Base-by-base conservation (phyloP, 2,329 filamentous ascomycete genomes). In the Aspergillus fumigatus region DNA sequence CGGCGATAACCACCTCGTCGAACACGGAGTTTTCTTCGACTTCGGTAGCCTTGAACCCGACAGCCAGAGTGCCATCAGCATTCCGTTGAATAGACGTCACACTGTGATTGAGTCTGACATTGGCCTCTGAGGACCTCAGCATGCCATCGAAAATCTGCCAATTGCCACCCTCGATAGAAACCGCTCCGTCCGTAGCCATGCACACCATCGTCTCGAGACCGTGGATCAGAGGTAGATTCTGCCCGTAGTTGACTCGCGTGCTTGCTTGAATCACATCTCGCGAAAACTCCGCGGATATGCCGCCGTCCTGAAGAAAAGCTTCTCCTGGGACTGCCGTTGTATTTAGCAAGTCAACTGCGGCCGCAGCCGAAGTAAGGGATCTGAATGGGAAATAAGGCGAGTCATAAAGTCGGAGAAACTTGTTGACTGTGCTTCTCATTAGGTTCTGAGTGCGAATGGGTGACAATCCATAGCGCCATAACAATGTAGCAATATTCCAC, bases 121-220 rank as follows among this genome's bases (percentile, higher is more conserved):
- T 73, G 0, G 89, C 86, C 3, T 80, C 76, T 1, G 90, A 88
- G 0, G 79, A 75, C 40, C 83, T 79, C 1, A 93, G 77, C 88
- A 97, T 95, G 48, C 81, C 77, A n/a, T 87, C 82, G 69, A 99
- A 99, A 54, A 99, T 96, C 65, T 85, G 86, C 92, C 92, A 97
- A 72, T 97, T 99, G 1, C 94, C 94, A 6, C 92, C 92, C 14
- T 83, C 74, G 1, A 97, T 83, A 19, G 88, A 80, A 70, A 92
- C 84, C 0, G 92, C 90, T 6, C 91, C 92, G 52, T 93, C 88
- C 0, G 92, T 89, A 2, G 92, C 89, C 85, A 97, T 90, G 47
- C 92, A 93, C 2, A 95, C 88, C 88, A 97, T 91, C 1, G 92
- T 86, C 67, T 95, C 91, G 1, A 99, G 76, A 0, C 91, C 94